Conservation (phyloP, 2,329 filamentous ascomycete genomes). For the Lachnellula willkommii region DNA sequence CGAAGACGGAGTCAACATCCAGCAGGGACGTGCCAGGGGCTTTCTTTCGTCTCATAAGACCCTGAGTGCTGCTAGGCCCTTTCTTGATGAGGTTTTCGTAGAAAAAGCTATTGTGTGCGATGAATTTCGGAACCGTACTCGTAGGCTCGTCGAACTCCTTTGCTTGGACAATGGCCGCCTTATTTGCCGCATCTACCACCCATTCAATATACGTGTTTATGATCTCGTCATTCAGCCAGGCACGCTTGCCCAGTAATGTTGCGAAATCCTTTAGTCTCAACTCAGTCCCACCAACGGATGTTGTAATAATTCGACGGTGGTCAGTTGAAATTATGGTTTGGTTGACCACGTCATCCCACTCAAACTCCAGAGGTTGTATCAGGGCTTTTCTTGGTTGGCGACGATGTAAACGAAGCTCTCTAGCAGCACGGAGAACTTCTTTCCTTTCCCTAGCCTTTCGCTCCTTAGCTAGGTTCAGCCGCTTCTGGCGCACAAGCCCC, state of each 20-base stretch:
- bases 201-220: slow-evolving; percentile 62
- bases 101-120: slow-evolving; percentile 62
- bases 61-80: slow-evolving; percentile 43
- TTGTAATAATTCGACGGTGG: slow-evolving; percentile 36
- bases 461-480: slow-evolving; percentile 6
- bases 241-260: slow-evolving; percentile 50
- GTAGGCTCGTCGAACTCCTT: slow-evolving; percentile 26
- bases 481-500: slow-evolving; percentile 6
- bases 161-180: slow-evolving; percentile 42
- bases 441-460: slow-evolving; percentile 14
- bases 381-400: slow-evolving; percentile 20
- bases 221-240: slow-evolving; percentile 74
- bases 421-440: slow-evolving; percentile 17
- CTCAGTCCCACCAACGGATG: slow-evolving; percentile 44
- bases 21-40: slow-evolving; percentile 58
- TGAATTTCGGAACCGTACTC: slow-evolving; percentile 52
- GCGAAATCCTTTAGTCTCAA: slow-evolving; percentile 56
- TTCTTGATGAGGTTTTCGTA: slow-evolving; percentile 49
- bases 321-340: slow-evolving; percentile 25
- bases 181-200: slow-evolving; percentile 55
- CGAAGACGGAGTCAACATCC: slow-evolving; percentile 59
- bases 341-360: slow-evolving; percentile 37
- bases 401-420: slow-evolving; percentile 23
- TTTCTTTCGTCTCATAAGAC: slow-evolving; percentile 53
- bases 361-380: slow-evolving; percentile 29